Evolutionary conservation across 257 asterid species (phyloP), one percentile per base, ranked within the genome.

Genomic region (Rubia yunnanensis): DNA sequence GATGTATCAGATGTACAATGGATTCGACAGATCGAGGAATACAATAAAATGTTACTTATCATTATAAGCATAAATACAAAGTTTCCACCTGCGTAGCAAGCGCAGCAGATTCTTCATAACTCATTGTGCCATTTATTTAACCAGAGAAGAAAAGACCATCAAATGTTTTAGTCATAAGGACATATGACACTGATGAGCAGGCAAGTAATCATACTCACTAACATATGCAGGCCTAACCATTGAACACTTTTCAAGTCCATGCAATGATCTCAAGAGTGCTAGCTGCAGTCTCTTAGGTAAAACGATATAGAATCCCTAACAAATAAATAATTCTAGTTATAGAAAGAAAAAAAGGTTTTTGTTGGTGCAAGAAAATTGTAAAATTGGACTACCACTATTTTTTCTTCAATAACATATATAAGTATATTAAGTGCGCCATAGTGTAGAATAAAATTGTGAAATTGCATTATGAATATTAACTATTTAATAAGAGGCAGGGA

Each of bases 101-200:
- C n/a, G 99, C 94, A 73, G 99, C 99, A 65, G 99, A 97, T 82
- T 92, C 99, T 80, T 92, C 99, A 66, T 92, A 92, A 59, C 99
- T 97, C 38, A 97, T 92, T 65, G 99, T 92, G 66, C 97, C 99
- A 73, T 92, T 92, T 77, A 92, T 92, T 79, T 92, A 97, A 75
- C 99, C 99, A 1, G 99, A 89, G 85, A 92, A 92, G 77, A 92
- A 92, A 55, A 92, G 95, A 22, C 99, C 99, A 81, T 86, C 92
- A 44, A 92, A 79, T 76, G 79, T 89, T 78, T 92, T 92, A 27
- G 99, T 92, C 99, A 92, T 92, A 73, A 92, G 97, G 96, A 83
- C 77, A 95, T 87, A 55, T 72, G 87, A 78, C 99, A 92, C 83
- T 92, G 99, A 82, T 92, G 79, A 24, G 99, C 99, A 54, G 97